Conservation (phyloP, 2,329 filamentous ascomycete species). For the Plectosphaerella plurivora region DNA sequence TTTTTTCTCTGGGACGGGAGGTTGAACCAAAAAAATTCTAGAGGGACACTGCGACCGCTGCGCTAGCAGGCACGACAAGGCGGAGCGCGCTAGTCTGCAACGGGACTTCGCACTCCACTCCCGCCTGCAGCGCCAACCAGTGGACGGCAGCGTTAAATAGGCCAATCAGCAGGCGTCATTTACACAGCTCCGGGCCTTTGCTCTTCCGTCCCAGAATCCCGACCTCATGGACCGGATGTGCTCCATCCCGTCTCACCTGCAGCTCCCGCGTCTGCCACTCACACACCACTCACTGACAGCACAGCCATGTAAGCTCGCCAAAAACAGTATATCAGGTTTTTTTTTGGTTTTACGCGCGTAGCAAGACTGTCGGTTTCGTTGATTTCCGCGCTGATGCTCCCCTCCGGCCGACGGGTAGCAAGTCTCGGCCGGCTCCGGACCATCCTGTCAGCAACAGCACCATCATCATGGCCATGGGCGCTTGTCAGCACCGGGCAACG, state of each 20-base stretch:
- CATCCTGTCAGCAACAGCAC: background rate
- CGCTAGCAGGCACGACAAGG: no score
- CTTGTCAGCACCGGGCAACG: background rate
- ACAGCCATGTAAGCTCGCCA: background rate
- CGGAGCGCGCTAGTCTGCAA: no score
- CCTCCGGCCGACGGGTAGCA: background rate
- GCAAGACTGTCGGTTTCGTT: background rate
- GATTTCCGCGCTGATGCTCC: background rate
- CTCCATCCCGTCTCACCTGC: background rate
- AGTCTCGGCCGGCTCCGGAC: conserved; percentile 3
- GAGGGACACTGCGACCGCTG: background rate
- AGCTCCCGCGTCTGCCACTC: no score
- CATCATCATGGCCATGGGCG: background rate
- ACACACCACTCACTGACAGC: no score
- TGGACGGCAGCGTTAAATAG: no score
- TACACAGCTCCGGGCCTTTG: no score
- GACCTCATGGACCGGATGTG: background rate
- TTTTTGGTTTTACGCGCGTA: background rate
- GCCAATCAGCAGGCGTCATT: no score
- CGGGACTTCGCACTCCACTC: no score
- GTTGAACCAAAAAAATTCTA: conserved; percentile 2
- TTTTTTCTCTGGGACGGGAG: conserved; percentile 2
- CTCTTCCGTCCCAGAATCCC: no score
- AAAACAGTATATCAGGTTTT: background rate
- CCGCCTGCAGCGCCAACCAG: no score